phyloP scores from a whole-genome alignment of 768 basidiomycete species.

The Austroboletus festivus region DNA sequence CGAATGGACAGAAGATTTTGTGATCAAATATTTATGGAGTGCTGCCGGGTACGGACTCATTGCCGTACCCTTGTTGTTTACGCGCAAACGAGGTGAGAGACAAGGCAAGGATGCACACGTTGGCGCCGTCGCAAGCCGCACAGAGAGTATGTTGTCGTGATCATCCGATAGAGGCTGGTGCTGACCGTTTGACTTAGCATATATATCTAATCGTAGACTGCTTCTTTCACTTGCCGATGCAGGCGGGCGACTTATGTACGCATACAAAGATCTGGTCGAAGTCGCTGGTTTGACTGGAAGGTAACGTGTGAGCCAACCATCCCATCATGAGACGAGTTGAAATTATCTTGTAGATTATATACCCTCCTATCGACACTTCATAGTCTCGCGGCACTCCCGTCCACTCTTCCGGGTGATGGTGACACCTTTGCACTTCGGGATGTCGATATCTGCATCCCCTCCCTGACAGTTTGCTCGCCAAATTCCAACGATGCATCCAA shows the following conservation, averaged over 20 bases:
- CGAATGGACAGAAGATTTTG: conserved; percentile 95
- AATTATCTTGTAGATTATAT: conserved; percentile 57
- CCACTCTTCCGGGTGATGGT: conserved; percentile 29
- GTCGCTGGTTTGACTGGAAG: conserved; percentile 87
- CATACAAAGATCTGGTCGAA: conserved; percentile 92
- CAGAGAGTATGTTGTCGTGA: conserved; percentile 39
- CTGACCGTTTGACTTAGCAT: conserved; percentile 43
- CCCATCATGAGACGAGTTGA: neutral
- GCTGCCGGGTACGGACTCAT: conserved; percentile 90
- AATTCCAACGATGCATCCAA: neutral
- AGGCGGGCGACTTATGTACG: conserved; percentile 93
- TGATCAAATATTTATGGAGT: conserved; percentile 96
- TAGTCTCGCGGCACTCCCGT: conserved; percentile 55
- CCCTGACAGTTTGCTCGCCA: neutral
- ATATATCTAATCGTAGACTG: conserved; percentile 90
- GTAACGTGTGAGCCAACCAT: conserved; percentile 5
- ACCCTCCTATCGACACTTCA: conserved; percentile 84
- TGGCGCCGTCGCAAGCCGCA: conserved; percentile 44
- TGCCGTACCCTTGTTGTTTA: conserved; percentile 83
- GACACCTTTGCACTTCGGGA: conserved; percentile 59
- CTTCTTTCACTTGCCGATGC: conserved; percentile 95
- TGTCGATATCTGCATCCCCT: conserved; percentile 70
- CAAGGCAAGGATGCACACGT: conserved; percentile 15
- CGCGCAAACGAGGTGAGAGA: conserved; percentile 35
- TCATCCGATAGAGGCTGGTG: neutral